Evolutionary conservation across 225 moss, liverwort and hornwort species (phyloP).

Genomic region (Polytrichum commune): DNA sequence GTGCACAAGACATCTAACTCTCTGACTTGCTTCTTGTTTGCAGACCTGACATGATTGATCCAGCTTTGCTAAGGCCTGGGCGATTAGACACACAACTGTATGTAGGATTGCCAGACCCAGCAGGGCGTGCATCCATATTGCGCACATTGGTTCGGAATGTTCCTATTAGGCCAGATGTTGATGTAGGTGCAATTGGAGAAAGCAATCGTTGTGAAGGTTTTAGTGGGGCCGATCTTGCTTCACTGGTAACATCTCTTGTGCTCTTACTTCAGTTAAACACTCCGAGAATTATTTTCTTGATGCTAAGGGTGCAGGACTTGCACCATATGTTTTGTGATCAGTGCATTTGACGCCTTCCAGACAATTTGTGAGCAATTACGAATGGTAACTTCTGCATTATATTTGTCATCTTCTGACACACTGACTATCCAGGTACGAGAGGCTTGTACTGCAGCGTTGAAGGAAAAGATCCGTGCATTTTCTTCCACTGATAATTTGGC

Average conservation of each 20-base stretch:
- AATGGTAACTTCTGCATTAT: not conserved
- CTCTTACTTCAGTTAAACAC: not conserved
- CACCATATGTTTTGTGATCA: no score
- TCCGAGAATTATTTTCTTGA: conserved; percentile 8
- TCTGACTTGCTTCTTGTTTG: conserved; percentile 1
- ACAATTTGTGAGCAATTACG: not conserved
- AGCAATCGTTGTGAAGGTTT: conserved; percentile 87
- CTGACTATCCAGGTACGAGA: conserved; percentile 64
- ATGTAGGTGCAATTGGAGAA: conserved; percentile 64
- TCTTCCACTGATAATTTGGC: conserved; percentile 24
- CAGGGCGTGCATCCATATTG: conserved; percentile 84
- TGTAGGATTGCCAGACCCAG: conserved; percentile 83
- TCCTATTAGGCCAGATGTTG: conserved; percentile 64
- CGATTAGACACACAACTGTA: conserved; percentile 90
- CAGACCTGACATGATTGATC: conserved; percentile 98
- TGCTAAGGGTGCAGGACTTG: no score
- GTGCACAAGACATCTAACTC: not conserved
- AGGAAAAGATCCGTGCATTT: conserved; percentile 47
- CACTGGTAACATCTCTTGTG: conserved; percentile 45
- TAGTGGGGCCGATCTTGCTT: conserved; percentile 95
- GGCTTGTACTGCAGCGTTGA: conserved; percentile 82
- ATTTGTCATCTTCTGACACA: not conserved
- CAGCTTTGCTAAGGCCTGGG: conserved; percentile 89
- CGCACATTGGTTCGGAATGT: conserved; percentile 76
- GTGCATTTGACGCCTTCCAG: no score